Base-by-base conservation (phyloP, 1,284 basidiomycete species). In the Tausonia pullulans region DNA sequence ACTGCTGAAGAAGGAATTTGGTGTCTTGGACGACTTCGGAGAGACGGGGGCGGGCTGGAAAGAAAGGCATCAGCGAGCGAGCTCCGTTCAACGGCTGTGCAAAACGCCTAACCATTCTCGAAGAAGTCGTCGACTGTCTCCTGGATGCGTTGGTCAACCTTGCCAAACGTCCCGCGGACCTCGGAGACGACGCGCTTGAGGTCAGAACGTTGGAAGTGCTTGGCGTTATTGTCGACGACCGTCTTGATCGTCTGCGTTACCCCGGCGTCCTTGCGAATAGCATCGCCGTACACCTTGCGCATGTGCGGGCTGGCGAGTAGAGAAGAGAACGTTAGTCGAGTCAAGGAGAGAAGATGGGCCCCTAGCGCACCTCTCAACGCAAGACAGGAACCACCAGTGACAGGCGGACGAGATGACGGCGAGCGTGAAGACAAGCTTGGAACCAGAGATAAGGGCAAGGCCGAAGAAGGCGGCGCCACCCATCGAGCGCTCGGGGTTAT, bases 381-480 rank as follows among this genome's bases (percentile, higher is more conserved):
- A 82, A 68, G 83, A 84, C 52, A 95, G 80, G 83, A 95, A 94
- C 90, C 91, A 93, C 87, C 87, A 89, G 72, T 92, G 89, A 6
- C 84, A 84, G 5, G 95, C 75, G 70, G 93, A 87, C 50, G 89
- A 85, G 66, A 94, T 76, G 58, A 95, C 81, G 2, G 94, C 93
- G n/a, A 96, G 81, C 2, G 82, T 75, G 55, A 93, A 83, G 0
- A 95, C 90, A 14, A 92, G 81, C 72, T 89, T 91, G 73, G 86
- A 91, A 9, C 88, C 90, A 67, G 88, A 91, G 72, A 98, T 88
- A 62, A 98, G 80, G 3, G 88, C 87, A 14, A 98, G 79, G 11
- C 95, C 95, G 70, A 98, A 90, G 81, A 96, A 95, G 0, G 92
- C 89, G 0, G 93, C 91, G 2, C 92, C 92, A 41, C 92, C 92